phyloP scores from a whole-genome alignment of 345 rosid genomes.

The Eucalyptus marginata region DNA sequence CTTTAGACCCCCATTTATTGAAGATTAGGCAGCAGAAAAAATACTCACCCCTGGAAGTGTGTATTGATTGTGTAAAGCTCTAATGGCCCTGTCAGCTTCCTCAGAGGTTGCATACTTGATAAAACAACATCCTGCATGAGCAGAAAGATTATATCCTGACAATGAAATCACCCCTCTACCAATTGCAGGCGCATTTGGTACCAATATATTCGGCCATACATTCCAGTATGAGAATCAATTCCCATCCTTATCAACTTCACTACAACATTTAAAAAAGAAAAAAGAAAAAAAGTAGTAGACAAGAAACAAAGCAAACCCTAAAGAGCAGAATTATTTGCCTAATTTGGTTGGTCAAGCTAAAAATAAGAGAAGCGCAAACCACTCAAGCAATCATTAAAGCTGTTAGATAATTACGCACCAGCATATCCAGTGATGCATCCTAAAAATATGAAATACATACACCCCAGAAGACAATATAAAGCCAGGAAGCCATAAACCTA shows the following conservation, averaged over 20 bases:
- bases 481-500: neutral
- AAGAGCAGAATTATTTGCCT: neutral
- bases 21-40: neutral
- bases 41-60: constrained; percentile 87
- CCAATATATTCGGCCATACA: neutral
- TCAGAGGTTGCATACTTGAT: constrained; percentile 85
- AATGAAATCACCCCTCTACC: neutral
- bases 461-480: neutral
- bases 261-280: neutral
- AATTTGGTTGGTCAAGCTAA: neutral
- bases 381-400: neutral
- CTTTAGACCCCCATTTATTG: neutral
- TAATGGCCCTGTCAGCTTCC: constrained; percentile 95
- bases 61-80: constrained; percentile 87
- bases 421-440: neutral
- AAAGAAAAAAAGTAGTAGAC: neutral
- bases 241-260: neutral
- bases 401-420: neutral
- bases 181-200: neutral
- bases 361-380: neutral
- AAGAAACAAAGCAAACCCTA: neutral
- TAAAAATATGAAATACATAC: neutral
- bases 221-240: neutral
- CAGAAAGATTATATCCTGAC: constrained; percentile 25
- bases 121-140: constrained; percentile 95